phyloP scores from a whole-genome alignment of 257 asterid genomes.

The Nicotiana benthamiana region DNA sequence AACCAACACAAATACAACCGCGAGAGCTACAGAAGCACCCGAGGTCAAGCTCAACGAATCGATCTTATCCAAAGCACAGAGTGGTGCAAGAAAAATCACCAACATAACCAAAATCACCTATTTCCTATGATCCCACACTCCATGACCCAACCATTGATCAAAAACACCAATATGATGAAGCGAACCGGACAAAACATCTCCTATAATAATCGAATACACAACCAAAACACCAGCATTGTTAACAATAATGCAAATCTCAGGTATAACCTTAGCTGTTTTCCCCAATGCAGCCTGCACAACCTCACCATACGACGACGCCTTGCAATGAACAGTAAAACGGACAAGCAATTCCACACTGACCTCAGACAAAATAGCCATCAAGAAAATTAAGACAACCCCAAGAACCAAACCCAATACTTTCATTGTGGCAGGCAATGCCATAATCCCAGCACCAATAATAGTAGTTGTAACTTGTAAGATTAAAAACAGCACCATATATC shows the following conservation, averaged over 20 bases:
- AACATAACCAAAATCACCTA: constrained; percentile 49
- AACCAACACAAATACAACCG: constrained; percentile 63
- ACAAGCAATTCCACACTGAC: constrained; percentile 68
- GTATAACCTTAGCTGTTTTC: constrained; percentile 41
- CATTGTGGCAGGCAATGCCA: constrained; percentile 95
- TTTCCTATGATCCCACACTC: constrained; percentile 84
- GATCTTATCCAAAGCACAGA: constrained; percentile 74
- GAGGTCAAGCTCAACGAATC: constrained; percentile 77
- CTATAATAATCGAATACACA: constrained; percentile 82
- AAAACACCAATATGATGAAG: constrained; percentile 68
- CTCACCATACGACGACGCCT: constrained; percentile 75
- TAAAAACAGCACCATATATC: constrained; percentile 76
- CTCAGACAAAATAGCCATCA: constrained; percentile 72
- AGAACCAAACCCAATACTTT: constrained; percentile 66
- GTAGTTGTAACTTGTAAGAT: constrained; percentile 88
- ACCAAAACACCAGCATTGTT: constrained; percentile 81
- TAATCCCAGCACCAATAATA: constrained; percentile 86
- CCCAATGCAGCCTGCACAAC: constrained; percentile 86
- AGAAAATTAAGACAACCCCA: constrained; percentile 53
- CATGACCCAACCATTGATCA: constrained; percentile 82
- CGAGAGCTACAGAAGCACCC: constrained; percentile 89
- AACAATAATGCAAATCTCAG: constrained; percentile 72
- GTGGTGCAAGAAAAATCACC: constrained; percentile 66
- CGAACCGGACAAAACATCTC: constrained; percentile 91
- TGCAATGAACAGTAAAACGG: constrained; percentile 67